Conservation (phyloP, 23 red algal species). For the Gracilariopsis chorda region DNA sequence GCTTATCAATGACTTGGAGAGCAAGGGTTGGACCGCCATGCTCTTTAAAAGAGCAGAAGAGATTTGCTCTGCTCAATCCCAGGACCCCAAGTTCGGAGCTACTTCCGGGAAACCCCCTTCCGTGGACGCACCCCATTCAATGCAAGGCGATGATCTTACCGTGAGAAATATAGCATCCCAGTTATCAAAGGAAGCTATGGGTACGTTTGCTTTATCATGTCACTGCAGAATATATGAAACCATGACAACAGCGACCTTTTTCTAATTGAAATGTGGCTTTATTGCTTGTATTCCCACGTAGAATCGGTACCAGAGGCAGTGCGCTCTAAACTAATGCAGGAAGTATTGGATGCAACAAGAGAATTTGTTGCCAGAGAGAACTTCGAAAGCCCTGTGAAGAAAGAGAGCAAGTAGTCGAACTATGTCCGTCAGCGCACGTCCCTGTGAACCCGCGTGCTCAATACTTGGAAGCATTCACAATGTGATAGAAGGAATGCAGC, state of each 20-base stretch:
- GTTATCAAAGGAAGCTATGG: background rate
- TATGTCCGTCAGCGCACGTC: too few relatives aligned
- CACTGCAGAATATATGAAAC: too few relatives aligned
- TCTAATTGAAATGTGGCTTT: background rate
- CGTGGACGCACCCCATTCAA: background rate
- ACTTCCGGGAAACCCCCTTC: background rate
- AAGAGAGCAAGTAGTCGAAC: background rate
- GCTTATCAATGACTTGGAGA: slow-evolving; percentile 17
- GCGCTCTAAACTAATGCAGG: slow-evolving; percentile 17
- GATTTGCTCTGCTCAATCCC: background rate
- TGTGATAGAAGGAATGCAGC: too few relatives aligned
- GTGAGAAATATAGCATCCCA: slow-evolving; percentile 5
- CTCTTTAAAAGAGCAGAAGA: background rate
- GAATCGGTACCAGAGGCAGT: background rate
- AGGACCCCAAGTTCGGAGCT: background rate
- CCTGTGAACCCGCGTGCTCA: too few relatives aligned
- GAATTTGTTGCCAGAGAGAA: background rate
- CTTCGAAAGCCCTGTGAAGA: background rate
- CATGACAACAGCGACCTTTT: background rate
- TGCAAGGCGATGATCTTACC: background rate
- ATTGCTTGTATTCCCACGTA: background rate
- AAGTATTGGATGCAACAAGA: background rate
- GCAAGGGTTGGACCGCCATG: background rate
- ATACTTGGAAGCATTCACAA: too few relatives aligned
- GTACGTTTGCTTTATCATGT: background rate